Conservation (phyloP, 257 asterid species). For the Solanum rostratum region DNA sequence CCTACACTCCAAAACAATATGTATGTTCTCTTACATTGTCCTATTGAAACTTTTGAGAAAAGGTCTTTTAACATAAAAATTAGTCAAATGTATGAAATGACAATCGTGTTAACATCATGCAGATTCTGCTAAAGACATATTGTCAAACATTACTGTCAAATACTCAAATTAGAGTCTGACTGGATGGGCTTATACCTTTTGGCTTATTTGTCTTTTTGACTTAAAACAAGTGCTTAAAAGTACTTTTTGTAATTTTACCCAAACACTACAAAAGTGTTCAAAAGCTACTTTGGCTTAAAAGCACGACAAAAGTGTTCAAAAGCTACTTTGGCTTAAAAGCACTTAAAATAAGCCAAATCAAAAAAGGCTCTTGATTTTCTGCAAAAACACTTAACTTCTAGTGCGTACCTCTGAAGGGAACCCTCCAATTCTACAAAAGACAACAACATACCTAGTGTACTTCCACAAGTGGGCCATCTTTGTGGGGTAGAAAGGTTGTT, state of each 20-base stretch:
- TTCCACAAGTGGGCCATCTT: not conserved
- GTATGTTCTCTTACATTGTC: not conserved
- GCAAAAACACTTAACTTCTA: not conserved
- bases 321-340: not conserved
- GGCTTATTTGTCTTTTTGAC: not conserved
- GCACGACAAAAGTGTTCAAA: not conserved
- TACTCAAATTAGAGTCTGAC: not conserved
- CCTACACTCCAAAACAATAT: not conserved
- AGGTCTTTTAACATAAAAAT: not conserved
- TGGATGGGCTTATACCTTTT: not conserved
- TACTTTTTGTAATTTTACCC: not conserved
- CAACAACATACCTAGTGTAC: not conserved
- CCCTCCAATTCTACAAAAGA: not conserved
- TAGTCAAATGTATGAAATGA: not conserved
- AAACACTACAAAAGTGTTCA: not conserved
- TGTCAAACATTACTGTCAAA: not conserved
- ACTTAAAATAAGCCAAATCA: not conserved
- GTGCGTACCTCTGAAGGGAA: not conserved
- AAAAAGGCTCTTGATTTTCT: not conserved
- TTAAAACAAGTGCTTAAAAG: not conserved
- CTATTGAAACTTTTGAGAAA: not conserved
- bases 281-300: not conserved
- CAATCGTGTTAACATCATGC: not conserved
- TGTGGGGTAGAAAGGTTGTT: not conserved
- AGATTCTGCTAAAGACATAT: not conserved